Evolutionary conservation across 495 filamentous ascomycete genomes (phyloP).

Genomic region (Penicillium crystallinum): DNA sequence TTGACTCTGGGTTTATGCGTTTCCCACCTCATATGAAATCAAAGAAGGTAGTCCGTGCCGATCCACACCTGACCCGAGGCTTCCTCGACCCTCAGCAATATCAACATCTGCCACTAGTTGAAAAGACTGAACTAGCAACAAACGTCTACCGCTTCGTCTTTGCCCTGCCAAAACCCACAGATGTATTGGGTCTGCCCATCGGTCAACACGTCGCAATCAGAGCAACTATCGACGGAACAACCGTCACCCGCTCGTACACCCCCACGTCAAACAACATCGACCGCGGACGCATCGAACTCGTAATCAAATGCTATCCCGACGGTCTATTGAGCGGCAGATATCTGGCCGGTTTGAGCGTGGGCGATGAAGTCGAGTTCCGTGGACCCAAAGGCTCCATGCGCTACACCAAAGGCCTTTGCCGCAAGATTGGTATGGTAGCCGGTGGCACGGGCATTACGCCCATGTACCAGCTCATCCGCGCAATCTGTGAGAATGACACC

Average conservation of each 20-base stretch:
- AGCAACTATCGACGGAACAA: constrained; percentile 36
- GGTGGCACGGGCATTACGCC: constrained; percentile 56
- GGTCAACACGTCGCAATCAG: constrained; percentile 51
- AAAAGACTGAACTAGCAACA: constrained; percentile 38
- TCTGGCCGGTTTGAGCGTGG: constrained; percentile 37
- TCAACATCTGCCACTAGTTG: constrained; percentile 38
- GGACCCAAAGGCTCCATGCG: constrained; percentile 47
- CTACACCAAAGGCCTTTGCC: constrained; percentile 31
- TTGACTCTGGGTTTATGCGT: constrained; percentile 34
- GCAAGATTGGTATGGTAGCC: constrained; percentile 44
- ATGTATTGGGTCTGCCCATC: constrained; percentile 46
- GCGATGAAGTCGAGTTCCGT: constrained; percentile 41
- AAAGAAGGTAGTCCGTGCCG: constrained; percentile 19
- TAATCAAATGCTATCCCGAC: constrained; percentile 46
- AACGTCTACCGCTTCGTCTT: constrained; percentile 48
- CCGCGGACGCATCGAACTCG: constrained; percentile 39
- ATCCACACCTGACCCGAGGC: constrained; percentile 30
- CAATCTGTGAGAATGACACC: constrained; percentile 45
- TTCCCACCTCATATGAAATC: constrained; percentile 37
- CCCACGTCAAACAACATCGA: constrained; percentile 50
- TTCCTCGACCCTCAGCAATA: constrained; percentile 46
- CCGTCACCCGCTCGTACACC: constrained; percentile 46
- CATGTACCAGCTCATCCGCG: constrained; percentile 50
- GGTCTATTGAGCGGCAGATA: constrained; percentile 46
- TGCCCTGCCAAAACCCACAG: constrained; percentile 34